Conservation (phyloP, 345 rosid genomes). For the Sisymbrium irio region DNA sequence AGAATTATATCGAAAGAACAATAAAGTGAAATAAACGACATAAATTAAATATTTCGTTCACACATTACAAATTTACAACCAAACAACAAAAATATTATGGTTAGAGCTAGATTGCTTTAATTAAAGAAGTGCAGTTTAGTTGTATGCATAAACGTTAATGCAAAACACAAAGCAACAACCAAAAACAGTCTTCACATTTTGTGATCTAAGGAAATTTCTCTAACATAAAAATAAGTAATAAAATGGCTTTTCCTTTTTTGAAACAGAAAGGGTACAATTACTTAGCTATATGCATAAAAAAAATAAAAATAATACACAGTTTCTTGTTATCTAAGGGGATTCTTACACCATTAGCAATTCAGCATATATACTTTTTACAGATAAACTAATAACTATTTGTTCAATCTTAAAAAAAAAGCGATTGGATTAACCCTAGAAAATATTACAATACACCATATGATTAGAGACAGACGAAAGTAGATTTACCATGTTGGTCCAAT, state of each 20-base stretch:
- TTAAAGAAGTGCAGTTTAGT: too few species aligned
- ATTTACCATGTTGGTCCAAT: constrained; percentile 45
- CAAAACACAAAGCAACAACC: not conserved
- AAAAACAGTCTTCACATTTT: not conserved
- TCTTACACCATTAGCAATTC: not conserved
- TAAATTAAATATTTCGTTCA: too few species aligned
- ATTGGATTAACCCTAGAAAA: constrained; percentile 13
- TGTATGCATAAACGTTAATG: not conserved
- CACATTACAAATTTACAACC: too few species aligned
- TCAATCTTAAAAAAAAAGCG: not conserved
- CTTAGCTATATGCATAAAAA: not conserved
- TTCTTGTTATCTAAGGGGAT: not conserved
- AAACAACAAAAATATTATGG: too few species aligned
- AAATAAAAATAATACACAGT: not conserved
- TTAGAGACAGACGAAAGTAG: constrained; percentile 39
- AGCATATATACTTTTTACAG: not conserved
- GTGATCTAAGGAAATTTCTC: not conserved
- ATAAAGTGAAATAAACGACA: constrained; percentile 1
- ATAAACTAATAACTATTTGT: not conserved
- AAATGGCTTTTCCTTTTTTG: not conserved
- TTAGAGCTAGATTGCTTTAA: too few species aligned
- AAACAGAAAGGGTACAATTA: not conserved
- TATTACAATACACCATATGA: constrained; percentile 30
- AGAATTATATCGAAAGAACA: not conserved
- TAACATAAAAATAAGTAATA: too few species aligned